Conservation (phyloP, 257 asterid genomes). For the Solanum tarapatanum region DNA sequence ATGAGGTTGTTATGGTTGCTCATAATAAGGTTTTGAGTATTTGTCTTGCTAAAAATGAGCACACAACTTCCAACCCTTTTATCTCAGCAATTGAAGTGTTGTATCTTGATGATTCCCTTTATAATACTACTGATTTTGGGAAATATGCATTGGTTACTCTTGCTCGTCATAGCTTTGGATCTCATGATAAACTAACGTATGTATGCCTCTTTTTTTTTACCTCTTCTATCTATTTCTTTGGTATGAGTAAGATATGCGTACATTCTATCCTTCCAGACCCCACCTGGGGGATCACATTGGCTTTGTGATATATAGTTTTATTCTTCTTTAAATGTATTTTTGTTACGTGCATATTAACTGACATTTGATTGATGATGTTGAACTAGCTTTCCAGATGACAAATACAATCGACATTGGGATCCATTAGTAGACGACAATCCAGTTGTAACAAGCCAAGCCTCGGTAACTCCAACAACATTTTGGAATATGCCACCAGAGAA, state of each 20-base stretch:
- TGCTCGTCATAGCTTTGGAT: slow-evolving; percentile 53
- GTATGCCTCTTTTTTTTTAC: neutral
- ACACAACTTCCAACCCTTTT: slow-evolving; percentile 54
- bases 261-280: neutral
- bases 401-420: slow-evolving; percentile 64
- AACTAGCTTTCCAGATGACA: slow-evolving; percentile 75
- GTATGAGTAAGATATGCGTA: neutral
- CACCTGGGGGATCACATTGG: neutral
- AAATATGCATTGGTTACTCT: slow-evolving; percentile 40
- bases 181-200: slow-evolving; percentile 44
- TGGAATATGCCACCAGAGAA: slow-evolving; percentile 75
- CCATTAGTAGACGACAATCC: slow-evolving; percentile 41
- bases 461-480: slow-evolving; percentile 28
- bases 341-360: neutral
- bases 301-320: neutral
- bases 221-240: neutral
- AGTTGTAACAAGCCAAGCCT: slow-evolving; percentile 39
- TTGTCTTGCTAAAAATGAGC: slow-evolving; percentile 61
- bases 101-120: slow-evolving; percentile 39
- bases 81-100: slow-evolving; percentile 67
- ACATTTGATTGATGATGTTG: neutral
- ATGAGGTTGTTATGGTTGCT: slow-evolving; percentile 58
- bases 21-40: slow-evolving; percentile 33
- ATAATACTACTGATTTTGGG: slow-evolving; percentile 54
- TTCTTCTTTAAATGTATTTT: neutral